Percentiles rank a stretch among this genome's conserved stretches.
phyloP scores from a whole-genome alignment of 2,329 filamentous ascomycete species.

The Pleomassaria siparia region DNA sequence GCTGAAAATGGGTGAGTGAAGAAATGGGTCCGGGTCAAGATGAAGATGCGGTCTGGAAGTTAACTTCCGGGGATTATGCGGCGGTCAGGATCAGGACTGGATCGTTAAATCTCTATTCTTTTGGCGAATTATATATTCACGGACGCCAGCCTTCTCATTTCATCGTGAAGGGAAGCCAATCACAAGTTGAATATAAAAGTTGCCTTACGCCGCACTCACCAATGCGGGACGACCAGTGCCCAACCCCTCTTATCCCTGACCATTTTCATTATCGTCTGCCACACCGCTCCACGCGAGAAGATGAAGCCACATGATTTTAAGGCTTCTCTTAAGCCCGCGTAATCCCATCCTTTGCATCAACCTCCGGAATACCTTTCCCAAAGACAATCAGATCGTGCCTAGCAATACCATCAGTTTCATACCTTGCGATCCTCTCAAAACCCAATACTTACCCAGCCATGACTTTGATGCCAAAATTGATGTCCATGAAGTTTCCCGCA shows the following conservation, averaged over 20 bases:
- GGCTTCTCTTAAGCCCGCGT: slow-evolving; percentile 4
- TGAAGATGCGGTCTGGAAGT: background rate
- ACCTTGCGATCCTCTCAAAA: background rate
- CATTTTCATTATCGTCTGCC: no score
- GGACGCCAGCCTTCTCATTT: no score
- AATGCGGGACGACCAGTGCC: no score
- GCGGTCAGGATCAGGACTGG: no score
- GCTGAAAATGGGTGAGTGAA: background rate
- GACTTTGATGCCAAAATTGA: slow-evolving; percentile 22
- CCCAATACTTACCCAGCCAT: slow-evolving; percentile 28
- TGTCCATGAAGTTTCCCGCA: slow-evolving; percentile 32
- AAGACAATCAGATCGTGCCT: slow-evolving; percentile 26
- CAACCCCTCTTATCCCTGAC: no score
- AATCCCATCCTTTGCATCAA: slow-evolving; percentile 25
- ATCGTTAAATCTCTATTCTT: no score
- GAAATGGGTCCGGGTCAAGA: background rate
- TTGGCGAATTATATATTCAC: no score
- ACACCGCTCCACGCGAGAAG: no score
- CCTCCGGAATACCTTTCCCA: slow-evolving; percentile 28
- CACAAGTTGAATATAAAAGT: no score
- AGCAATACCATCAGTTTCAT: background rate
- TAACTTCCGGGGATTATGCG: background rate
- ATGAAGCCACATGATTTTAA: background rate
- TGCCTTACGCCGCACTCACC: no score
- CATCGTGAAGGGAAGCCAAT: no score